Evolutionary conservation across 225 moss, liverwort and hornwort genomes (phyloP).

Genomic region (Sphagnum tenellum): DNA sequence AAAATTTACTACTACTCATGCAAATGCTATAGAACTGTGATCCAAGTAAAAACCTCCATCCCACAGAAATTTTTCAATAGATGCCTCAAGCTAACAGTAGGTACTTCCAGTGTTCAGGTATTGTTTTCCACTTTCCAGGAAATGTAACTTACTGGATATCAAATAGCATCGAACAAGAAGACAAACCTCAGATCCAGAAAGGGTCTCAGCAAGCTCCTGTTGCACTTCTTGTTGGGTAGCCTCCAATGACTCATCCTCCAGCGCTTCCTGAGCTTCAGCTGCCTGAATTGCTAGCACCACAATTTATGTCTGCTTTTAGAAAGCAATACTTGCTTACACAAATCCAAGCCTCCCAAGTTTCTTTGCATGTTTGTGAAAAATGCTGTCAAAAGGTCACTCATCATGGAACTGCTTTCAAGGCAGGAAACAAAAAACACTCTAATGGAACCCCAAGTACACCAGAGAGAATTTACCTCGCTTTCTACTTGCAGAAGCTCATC

Average conservation of each 20-base stretch:
- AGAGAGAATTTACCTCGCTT: conserved; percentile 35
- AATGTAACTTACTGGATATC: no score
- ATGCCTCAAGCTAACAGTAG: no score
- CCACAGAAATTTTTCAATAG: no score
- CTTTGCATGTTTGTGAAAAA: not conserved
- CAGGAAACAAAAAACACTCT: not conserved
- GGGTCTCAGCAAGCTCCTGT: conserved; percentile 49
- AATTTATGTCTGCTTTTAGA: no score
- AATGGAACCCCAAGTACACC: not conserved
- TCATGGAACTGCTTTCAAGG: not conserved
- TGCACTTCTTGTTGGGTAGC: conserved; percentile 32
- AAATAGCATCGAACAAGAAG: not conserved
- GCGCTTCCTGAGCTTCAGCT: conserved; percentile 58
- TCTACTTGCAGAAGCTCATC: conserved; percentile 50
- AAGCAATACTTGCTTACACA: no score
- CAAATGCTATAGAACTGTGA: no score
- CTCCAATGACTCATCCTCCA: conserved; percentile 75
- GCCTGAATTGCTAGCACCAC: conserved; percentile 23
- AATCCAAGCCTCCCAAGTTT: no score
- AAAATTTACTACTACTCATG: no score
- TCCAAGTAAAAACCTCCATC: no score
- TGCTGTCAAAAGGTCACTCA: no score
- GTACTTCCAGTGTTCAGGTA: no score
- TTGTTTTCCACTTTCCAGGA: no score
- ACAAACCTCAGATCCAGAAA: conserved; percentile 58